These are phyloP conservation scores for Rutstroemia sp. DNA, from an alignment of 2,329 filamentous ascomycete genomes.

Conservation along the genomic window DNA sequence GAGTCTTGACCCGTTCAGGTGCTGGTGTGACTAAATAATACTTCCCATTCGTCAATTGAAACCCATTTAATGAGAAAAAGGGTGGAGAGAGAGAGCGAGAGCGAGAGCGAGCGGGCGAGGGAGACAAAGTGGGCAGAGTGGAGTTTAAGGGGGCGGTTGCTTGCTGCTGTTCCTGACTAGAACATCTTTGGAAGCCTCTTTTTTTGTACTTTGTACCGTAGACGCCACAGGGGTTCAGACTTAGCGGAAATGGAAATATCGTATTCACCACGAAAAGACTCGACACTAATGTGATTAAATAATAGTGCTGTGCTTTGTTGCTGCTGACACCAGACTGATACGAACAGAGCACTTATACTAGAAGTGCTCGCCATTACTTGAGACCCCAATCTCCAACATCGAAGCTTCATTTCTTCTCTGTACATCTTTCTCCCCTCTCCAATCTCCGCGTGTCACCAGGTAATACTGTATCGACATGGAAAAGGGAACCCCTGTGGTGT, in stretches of 20 bases:
- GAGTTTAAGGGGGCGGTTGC: neutral
- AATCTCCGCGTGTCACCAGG: neutral
- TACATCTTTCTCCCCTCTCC: constrained; percentile 19
- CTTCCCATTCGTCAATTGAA: too few species aligned
- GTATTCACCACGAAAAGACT: too few species aligned
- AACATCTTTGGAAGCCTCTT: neutral
- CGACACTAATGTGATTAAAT: too few species aligned
- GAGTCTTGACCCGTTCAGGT: too few species aligned
- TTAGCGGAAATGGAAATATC: neutral
- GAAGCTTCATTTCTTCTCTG: neutral
- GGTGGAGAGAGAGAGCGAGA: neutral
- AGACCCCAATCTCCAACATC: constrained; percentile 17
- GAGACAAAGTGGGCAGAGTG: neutral
- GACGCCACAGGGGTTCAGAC: neutral
- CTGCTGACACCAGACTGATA: too few species aligned
- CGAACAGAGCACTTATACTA: too few species aligned
- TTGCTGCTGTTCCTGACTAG: neutral
- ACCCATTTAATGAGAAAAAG: neutral
- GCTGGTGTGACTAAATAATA: too few species aligned
- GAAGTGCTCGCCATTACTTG: constrained; percentile 4
- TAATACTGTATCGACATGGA: neutral
- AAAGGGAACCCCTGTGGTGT: too few species aligned
- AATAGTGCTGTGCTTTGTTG: too few species aligned
- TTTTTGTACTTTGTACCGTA: neutral
- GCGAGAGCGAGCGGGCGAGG: too few species aligned